These are phyloP conservation scores for Tranzscheliella williamsii DNA, from an alignment of 1,284 basidiomycete species.

Conservation along the genomic window DNA sequence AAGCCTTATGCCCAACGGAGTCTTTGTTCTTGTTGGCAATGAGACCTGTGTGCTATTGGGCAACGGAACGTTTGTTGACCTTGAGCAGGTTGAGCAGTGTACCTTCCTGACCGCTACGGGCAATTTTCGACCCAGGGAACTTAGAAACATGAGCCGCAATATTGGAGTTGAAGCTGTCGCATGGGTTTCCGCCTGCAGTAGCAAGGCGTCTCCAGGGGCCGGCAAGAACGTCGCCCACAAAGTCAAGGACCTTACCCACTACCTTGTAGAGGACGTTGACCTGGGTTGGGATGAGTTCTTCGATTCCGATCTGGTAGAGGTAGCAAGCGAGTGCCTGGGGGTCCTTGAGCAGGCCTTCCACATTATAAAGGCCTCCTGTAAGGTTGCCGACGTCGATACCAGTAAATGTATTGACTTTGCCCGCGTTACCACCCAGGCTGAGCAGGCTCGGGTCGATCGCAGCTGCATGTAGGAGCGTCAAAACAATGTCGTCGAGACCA, in stretches of 20 bases:
- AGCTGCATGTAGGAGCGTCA: conserved; percentile 34
- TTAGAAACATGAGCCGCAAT: no score
- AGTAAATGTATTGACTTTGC: conserved; percentile 45
- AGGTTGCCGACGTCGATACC: conserved; percentile 41
- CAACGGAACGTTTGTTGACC: no score
- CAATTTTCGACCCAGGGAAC: no score
- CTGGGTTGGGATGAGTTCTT: conserved; percentile 35
- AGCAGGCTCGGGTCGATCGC: conserved; percentile 31
- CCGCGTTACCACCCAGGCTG: conserved; percentile 41
- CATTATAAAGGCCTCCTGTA: conserved; percentile 34
- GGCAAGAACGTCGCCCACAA: conserved; percentile 24
- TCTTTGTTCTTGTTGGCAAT: no score
- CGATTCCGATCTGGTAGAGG: conserved; percentile 41
- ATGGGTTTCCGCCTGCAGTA: no score
- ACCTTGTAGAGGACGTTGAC: conserved; percentile 39
- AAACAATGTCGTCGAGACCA: conserved; percentile 42
- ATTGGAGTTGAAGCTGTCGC: no score
- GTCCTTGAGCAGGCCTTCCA: conserved; percentile 14
- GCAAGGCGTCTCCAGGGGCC: conserved; percentile 24
- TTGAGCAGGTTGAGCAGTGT: no score
- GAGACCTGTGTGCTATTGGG: no score
- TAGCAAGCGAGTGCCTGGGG: conserved; percentile 34
- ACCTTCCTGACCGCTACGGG: no score
- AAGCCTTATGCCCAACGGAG: no score
- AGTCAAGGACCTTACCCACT: conserved; percentile 27